Base-by-base conservation (phyloP, 768 basidiomycete genomes). In the Leccinum barrowsii region DNA sequence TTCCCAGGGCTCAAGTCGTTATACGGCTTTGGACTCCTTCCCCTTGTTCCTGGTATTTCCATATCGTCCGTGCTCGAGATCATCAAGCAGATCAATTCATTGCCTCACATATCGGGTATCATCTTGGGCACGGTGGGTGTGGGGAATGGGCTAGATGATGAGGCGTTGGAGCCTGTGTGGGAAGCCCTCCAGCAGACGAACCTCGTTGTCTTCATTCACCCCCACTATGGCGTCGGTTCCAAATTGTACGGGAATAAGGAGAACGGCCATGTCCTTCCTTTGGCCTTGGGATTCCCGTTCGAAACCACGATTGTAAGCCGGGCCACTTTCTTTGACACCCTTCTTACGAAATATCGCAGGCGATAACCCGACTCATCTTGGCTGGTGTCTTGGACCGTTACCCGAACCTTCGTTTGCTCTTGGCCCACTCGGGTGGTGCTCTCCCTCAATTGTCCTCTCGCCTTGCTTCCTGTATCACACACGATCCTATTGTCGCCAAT, bases 351-450 rank as follows among this genome's bases (percentile, higher is more conserved):
- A n/a, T 32, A 53, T 56, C 8, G 57, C 56, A 81, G 80, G 89
- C 92, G 3, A 82, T 84, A 30, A 87, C 92, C 7, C 84, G 92
- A 37, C 76, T 94, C 46, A 92, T 94, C 65, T 81, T 94, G 51
- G 80, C 89, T 11, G 92, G 93, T 2, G 82, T 87, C 19, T 77
- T 93, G 63, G 92, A 95, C 70, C 85, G 87, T 21, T 85, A 86
- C 74, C 92, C 92, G 2, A 68, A 74, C 26, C 84, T 94, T 48
- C 84, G 85, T 30, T 74, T 95, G 54, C 80, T 95, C 13, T 83
- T 94, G 59, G 92, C 92, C 1, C 92, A 95, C 69, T 92, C 92
- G 3, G 92, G 92, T 24, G 92, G 92, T 10, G 86, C 89, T 3
- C 82, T 95, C 34, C 87, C 92, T 28, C 86, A 86, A 55, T 77